Conservation (phyloP, 176 grass and related monocot species). For the Neostapfia colusana region DNA sequence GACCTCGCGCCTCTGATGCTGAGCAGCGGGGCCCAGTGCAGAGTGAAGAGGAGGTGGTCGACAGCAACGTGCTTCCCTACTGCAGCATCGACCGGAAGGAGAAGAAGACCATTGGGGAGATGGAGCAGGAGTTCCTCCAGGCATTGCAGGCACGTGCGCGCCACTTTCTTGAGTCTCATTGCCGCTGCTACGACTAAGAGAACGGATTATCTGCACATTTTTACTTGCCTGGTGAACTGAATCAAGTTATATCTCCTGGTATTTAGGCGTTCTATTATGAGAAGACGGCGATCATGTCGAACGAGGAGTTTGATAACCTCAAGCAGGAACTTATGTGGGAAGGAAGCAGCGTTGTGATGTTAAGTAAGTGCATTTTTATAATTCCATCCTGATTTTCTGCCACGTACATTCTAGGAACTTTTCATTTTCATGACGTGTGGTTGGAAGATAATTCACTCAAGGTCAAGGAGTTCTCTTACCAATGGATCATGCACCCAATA, state of each 20-base stretch:
- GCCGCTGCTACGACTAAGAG: too few species aligned
- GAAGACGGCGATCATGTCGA: slow-evolving; percentile 75
- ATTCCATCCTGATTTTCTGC: too few species aligned
- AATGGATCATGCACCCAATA: not conserved
- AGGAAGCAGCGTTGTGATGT: slow-evolving; percentile 93
- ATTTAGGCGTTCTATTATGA: slow-evolving; percentile 81
- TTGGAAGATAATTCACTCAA: too few species aligned
- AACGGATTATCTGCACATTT: not conserved
- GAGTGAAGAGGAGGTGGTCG: slow-evolving; percentile 46
- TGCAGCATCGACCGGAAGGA: slow-evolving; percentile 78
- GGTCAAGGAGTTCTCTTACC: too few species aligned
- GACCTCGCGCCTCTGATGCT: slow-evolving; percentile 29
- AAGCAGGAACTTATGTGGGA: slow-evolving; percentile 98
- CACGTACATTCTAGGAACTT: too few species aligned
- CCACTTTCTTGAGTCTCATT: not conserved
- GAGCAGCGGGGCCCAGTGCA: slow-evolving; percentile 33
- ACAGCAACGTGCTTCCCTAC: slow-evolving; percentile 80
- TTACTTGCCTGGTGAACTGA: not conserved
- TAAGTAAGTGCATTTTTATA: slow-evolving; percentile 52
- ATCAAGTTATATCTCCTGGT: not conserved
- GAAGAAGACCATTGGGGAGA: slow-evolving; percentile 82
- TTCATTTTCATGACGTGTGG: too few species aligned
- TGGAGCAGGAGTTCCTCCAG: slow-evolving; percentile 94
- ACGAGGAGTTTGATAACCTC: slow-evolving; percentile 94
- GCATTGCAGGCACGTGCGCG: slow-evolving; percentile 60